phyloP scores from a whole-genome alignment of 2,329 filamentous ascomycete species.

The Aureobasidium uvarum region DNA sequence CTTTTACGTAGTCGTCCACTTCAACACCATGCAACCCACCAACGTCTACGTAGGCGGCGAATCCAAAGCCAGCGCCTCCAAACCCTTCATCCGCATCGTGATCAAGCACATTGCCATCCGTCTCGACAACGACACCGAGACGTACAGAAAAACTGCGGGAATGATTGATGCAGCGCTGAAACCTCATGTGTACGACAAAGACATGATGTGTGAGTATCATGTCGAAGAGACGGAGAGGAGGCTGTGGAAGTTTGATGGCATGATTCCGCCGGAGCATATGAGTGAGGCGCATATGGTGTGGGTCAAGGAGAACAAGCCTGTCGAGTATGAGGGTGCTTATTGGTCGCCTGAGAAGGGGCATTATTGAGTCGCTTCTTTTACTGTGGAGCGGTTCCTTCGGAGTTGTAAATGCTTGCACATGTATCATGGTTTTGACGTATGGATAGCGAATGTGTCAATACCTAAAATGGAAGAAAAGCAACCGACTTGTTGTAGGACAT shows the following conservation, averaged over 20 bases:
- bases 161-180: slow-evolving; percentile 40
- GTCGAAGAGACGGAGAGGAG: slow-evolving; percentile 46
- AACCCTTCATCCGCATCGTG: slow-evolving; percentile 42
- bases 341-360: slow-evolving; percentile 9
- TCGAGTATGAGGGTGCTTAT: slow-evolving; percentile 31
- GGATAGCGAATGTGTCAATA: too few relatives aligned
- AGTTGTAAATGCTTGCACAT: too few relatives aligned
- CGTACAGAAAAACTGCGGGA: slow-evolving; percentile 30
- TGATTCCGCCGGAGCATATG: slow-evolving; percentile 40
- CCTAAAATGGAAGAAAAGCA: too few relatives aligned
- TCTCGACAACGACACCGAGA: slow-evolving; percentile 28
- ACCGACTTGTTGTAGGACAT: slow-evolving; percentile 42
- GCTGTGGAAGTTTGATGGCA: slow-evolving; percentile 48
- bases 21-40: slow-evolving; percentile 36
- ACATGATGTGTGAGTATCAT: slow-evolving; percentile 47
- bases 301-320: slow-evolving; percentile 33
- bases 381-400: neutral
- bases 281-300: slow-evolving; percentile 42
- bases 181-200: slow-evolving; percentile 44
- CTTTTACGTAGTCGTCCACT: slow-evolving; percentile 49
- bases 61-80: slow-evolving; percentile 28
- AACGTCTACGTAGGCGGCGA: slow-evolving; percentile 40
- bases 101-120: slow-evolving; percentile 39
- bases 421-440: too few relatives aligned
- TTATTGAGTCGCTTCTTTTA: neutral